These are phyloP conservation scores for Castanopsis chinensis DNA, from an alignment of 306 rosid genomes.

Conservation along the genomic window DNA sequence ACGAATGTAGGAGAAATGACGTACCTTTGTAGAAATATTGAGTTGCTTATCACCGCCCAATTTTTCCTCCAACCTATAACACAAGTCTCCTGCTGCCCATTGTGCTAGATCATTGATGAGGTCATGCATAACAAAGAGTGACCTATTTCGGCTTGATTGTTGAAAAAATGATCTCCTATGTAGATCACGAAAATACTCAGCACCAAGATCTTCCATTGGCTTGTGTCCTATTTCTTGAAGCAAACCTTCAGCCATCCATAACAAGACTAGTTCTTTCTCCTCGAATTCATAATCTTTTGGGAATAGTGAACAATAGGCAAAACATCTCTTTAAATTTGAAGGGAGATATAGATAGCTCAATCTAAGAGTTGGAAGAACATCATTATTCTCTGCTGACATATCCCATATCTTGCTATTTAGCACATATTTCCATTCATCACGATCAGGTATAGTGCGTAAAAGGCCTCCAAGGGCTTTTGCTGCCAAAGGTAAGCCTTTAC, in stretches of 20 bases:
- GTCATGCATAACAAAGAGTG: background rate
- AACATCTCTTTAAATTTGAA: background rate
- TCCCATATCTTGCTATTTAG: background rate
- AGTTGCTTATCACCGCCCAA: background rate
- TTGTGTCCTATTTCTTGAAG: background rate
- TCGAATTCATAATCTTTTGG: background rate
- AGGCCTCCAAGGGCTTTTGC: slow-evolving; percentile 4
- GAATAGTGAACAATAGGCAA: slow-evolving; percentile 8
- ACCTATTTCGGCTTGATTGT: background rate
- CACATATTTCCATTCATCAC: background rate
- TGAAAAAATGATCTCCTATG: background rate
- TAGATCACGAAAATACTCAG: background rate
- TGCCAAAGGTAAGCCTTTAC: background rate
- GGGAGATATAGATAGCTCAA: slow-evolving; percentile 7
- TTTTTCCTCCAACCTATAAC: no score
- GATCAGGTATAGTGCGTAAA: background rate
- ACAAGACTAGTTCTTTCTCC: background rate
- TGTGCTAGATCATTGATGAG: slow-evolving; percentile 5
- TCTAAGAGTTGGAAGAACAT: background rate
- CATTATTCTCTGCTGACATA: background rate
- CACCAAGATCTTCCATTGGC: background rate
- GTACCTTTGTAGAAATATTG: background rate
- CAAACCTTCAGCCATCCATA: background rate
- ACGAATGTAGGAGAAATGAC: background rate
- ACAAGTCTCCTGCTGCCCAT: background rate